Base-by-base conservation (phyloP, 2,329 filamentous ascomycete species). In the Neofusicoccum laricinum region DNA sequence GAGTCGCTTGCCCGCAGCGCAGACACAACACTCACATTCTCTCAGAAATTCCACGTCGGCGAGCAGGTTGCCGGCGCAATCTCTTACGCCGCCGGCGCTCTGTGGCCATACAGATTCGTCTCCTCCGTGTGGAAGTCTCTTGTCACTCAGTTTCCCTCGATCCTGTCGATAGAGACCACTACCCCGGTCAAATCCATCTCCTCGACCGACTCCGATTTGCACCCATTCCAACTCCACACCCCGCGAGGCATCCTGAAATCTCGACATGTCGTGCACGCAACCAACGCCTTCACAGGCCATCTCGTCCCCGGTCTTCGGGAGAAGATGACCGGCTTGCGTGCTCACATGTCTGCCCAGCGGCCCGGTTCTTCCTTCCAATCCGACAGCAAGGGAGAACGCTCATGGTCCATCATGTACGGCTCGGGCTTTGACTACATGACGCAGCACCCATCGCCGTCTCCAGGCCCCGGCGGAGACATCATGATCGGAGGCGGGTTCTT, bases 401-500 rank as follows among this genome's bases (percentile, higher is more conserved):
- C 70, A 2, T 75, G 73, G 64, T 72, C 71, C 63, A 70, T 73
- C 46, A 43, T 57, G 17, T 64, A 64, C 43, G 50, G 41, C 40
- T n/a, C 12, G 7, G 62, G 62, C 1, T 63, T 63, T 17, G 61
- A 63, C 17, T 63, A 63, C 30, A 55, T 63, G 38, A 63, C 61
- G n/a, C 61, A 63, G n/a, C 41, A 51, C 6, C 51, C 66, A 72
- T 74, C 55, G 81, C 82, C 51, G 69, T 80, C 6, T 41, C 76
- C 77, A 8, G 75, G 80, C 2, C 69, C 73, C 1, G 81, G 83
- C 55, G 79, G 80, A 0, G 40, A 63, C 12, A 78, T 78, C 43
- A 78, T 81, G 49, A 70, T 81, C 10, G 78, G 82, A 0, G 80
- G 80, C 1, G 82, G 82, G 19, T 81, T 75, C 0, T 82, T 77